Evolutionary conservation across 345 rosid species (phyloP).

Genomic region (Cardamine resedifolia): DNA sequence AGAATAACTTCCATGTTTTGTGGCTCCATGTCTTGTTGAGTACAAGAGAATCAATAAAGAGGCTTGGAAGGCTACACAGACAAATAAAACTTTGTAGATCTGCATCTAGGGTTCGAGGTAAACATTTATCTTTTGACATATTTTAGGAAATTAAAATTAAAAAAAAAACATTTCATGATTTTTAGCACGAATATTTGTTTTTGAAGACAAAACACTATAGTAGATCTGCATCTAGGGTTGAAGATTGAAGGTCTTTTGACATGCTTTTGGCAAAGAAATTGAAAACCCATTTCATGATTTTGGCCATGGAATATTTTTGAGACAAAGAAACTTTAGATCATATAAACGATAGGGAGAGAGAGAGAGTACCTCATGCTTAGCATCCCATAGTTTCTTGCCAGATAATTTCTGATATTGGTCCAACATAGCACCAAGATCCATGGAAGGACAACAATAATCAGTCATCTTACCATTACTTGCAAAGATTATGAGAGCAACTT

Average conservation of each 20-base stretch:
- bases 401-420: conserved; percentile 74
- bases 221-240: conserved; percentile 65
- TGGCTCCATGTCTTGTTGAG: conserved; percentile 33
- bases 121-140: conserved; percentile 38
- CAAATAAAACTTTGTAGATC: conserved; percentile 30
- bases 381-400: conserved; percentile 90
- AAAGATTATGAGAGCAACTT: conserved; percentile 67
- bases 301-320: conserved; percentile 22
- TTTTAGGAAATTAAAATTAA: conserved; percentile 13
- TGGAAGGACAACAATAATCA: conserved; percentile 63
- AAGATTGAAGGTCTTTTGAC: conserved; percentile 42
- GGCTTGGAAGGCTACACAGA: conserved; percentile 25
- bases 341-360: background rate
- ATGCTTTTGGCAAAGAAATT: conserved; percentile 45
- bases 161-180: conserved; percentile 37
- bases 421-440: conserved; percentile 65
- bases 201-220: conserved; percentile 32
- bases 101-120: conserved; percentile 45
- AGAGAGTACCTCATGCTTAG: conserved; percentile 84
- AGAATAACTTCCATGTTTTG: conserved; percentile 39
- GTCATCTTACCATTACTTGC: conserved; percentile 69
- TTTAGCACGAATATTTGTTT: conserved; percentile 26
- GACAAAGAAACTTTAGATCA: conserved; percentile 1
- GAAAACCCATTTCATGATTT: conserved; percentile 21
- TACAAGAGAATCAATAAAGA: conserved; percentile 33